Evolutionary conservation across 768 basidiomycete genomes (phyloP).

Genomic region (Tricholoma bakamatsutake): DNA sequence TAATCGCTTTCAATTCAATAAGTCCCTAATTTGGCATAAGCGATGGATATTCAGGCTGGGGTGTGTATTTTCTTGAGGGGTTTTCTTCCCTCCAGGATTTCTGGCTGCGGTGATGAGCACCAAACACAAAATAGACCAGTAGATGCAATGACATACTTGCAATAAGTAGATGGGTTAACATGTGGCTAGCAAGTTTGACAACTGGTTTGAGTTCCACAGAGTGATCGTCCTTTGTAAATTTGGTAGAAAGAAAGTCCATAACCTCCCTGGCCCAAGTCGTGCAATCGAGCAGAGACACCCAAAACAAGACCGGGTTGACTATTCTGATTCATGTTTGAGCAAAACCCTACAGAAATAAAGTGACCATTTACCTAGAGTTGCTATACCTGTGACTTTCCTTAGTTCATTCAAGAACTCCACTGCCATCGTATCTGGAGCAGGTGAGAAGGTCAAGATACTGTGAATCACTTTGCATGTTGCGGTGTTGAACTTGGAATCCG

Average conservation of each 20-base stretch:
- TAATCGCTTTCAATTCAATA: neutral
- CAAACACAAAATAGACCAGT: neutral
- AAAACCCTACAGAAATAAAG: neutral
- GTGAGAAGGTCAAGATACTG: neutral
- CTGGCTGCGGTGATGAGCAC: neutral
- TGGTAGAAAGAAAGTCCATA: neutral
- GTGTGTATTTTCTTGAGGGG: neutral
- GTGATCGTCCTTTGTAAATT: neutral
- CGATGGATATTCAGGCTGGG: neutral
- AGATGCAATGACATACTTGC: neutral
- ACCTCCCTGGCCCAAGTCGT: neutral
- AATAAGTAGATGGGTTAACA: neutral
- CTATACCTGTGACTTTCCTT: neutral
- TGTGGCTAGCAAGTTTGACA: neutral
- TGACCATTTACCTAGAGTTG: neutral
- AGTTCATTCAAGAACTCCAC: constrained; percentile 1
- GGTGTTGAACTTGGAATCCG: neutral
- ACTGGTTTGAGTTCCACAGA: neutral
- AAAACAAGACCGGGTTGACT: neutral
- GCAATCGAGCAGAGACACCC: neutral
- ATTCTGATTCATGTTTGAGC: neutral
- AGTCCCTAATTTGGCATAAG: neutral
- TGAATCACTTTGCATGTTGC: neutral
- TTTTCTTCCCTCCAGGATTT: constrained; percentile 1
- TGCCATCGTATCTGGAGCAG: constrained; percentile 1